These are phyloP conservation scores for Mortierella sp. DNA, from an alignment of 371 early-diverging fungal species.

Conservation along the genomic window DNA sequence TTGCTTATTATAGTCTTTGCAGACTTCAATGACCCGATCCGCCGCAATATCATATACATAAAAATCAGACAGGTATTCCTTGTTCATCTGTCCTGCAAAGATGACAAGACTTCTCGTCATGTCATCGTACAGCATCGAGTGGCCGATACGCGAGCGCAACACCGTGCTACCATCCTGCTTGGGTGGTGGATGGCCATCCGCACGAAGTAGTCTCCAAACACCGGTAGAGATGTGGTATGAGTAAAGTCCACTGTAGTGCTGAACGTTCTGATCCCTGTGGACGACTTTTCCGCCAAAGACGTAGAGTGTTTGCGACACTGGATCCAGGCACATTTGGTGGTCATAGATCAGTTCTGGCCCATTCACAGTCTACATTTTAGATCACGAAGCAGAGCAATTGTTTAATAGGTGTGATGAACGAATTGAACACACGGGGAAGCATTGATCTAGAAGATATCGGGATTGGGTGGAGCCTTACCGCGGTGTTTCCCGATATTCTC, in stretches of 20 bases:
- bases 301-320: constrained; percentile 74
- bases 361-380: constrained; percentile 62
- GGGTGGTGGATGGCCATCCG: constrained; percentile 41
- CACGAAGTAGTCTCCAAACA: constrained; percentile 41
- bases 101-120: constrained; percentile 79
- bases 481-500: constrained; percentile 79
- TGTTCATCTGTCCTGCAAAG: constrained; percentile 89
- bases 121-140: constrained; percentile 90
- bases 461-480: too few species aligned
- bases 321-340: constrained; percentile 94
- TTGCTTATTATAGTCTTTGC: constrained; percentile 74
- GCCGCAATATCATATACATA: constrained; percentile 83
- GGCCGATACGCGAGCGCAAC: constrained; percentile 86
- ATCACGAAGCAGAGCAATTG: too few species aligned
- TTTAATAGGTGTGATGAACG: too few species aligned
- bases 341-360: constrained; percentile 94
- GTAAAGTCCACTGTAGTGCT: constrained; percentile 87
- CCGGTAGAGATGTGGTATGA: constrained; percentile 69
- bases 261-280: constrained; percentile 64
- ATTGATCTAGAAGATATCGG: too few species aligned
- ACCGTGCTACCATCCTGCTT: constrained; percentile 52
- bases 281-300: constrained; percentile 92
- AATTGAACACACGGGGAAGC: too few species aligned
- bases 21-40: constrained; percentile 76
- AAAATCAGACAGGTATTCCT: constrained; percentile 80